Evolutionary conservation across 495 filamentous ascomycete species (phyloP), one percentile per base, ranked within the genome.

Genomic region (Penicillium bialowiezense): DNA sequence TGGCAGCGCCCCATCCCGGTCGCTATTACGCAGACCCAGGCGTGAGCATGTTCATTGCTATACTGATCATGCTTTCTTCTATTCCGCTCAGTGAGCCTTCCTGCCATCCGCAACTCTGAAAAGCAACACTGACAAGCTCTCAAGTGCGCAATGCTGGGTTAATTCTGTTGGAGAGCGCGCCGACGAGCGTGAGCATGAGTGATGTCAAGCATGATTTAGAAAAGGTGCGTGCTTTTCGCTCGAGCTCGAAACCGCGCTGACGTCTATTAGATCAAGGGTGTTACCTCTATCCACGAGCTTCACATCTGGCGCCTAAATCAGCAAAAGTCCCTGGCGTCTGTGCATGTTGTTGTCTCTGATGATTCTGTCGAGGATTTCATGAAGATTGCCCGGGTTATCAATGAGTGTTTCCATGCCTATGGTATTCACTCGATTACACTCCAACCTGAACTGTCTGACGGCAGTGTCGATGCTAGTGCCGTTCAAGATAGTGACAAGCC

Each of bases 81-180:
- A 38, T 76, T 24, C 74, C 74, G 2, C 39, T 78, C 3, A 51
- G 70, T 73, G 49, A 41, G 59, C 3, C 17, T 44, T n/a, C n/a
- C n/a, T n/a, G n/a, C n/a, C n/a, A n/a, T n/a, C n/a, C n/a, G n/a
- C n/a, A n/a, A n/a, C n/a, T n/a, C n/a, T n/a, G n/a, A 26, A 8
- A 6, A 15, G 6, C n/a, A 13, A 43, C 41, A 15, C 52, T 54
- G 14, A 60, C 41, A 17, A 14, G 5, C n/a, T 44, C 7, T 8
- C 21, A 35, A 73, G 72, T 76, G 33, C 68, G 65, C 29, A 55
- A 56, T 17, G 51, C 63, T 7, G 76, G 77, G 10, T 35, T 52
- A 10, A 91, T 96, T 35, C 75, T 97, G 7, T 78, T 97, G 1
- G 90, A 96, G 65, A 89, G 89, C 29, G 89, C 86, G 0, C 91